Percentiles rank a stretch among this genome's conserved stretches.
Evolutionary conservation across 257 asterid genomes (phyloP).

Genomic region (Mentha longifolia): DNA sequence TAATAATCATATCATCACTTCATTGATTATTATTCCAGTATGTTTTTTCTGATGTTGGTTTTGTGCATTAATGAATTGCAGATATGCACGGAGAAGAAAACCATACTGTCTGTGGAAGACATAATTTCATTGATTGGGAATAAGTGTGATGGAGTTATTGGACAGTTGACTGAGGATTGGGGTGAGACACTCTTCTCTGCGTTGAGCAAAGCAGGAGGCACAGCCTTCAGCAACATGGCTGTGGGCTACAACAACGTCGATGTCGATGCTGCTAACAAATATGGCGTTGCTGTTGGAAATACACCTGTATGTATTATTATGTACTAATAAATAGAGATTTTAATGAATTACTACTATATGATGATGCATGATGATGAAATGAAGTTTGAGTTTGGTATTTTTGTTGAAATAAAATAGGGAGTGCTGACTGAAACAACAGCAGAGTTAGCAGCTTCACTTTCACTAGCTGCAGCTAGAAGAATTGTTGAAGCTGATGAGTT

Average conservation of each 20-base stretch:
- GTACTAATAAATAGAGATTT: too few species aligned
- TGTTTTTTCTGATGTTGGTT: neutral
- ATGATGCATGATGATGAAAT: too few species aligned
- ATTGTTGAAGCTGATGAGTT: conserved; percentile 96
- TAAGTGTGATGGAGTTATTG: conserved; percentile 92
- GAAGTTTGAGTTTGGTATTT: neutral
- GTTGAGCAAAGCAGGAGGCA: conserved; percentile 93
- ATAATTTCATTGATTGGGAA: conserved; percentile 80
- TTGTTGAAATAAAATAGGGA: conserved; percentile 50
- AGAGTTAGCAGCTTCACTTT: conserved; percentile 93
- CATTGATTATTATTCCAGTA: too few species aligned
- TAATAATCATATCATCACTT: neutral
- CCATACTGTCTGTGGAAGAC: conserved; percentile 91
- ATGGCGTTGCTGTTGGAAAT: conserved; percentile 95
- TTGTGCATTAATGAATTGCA: conserved; percentile 30
- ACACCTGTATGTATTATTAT: conserved; percentile 76
- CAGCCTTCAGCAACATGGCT: conserved; percentile 98
- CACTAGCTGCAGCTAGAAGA: conserved; percentile 89
- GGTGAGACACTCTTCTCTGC: conserved; percentile 86
- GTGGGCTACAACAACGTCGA: conserved; percentile 97
- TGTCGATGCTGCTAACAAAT: conserved; percentile 80
- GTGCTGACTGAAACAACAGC: conserved; percentile 97
- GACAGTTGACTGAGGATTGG: conserved; percentile 99
- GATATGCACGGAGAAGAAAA: conserved; percentile 89
- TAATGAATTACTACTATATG: too few species aligned